Conservation (phyloP, 768 basidiomycete genomes). For the Calocera cornea region DNA sequence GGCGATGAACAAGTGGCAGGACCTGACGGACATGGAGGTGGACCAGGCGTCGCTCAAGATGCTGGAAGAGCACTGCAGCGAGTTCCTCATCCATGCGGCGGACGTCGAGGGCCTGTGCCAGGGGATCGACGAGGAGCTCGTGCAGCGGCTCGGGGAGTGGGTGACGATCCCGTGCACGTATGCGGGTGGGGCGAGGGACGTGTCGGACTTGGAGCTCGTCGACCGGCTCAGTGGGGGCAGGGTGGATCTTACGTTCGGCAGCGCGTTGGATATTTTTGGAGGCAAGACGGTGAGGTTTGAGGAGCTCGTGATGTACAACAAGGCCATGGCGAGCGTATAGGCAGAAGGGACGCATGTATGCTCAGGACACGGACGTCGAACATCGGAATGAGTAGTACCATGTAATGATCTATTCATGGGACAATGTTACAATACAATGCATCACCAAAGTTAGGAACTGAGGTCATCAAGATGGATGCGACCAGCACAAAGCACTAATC, state of each 20-base stretch:
- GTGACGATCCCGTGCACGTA: constrained; percentile 85
- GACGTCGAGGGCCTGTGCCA: constrained; percentile 96
- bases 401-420: not conserved
- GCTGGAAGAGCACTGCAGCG: constrained; percentile 35
- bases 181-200: constrained; percentile 90
- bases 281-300: constrained; percentile 31
- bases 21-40: constrained; percentile 87
- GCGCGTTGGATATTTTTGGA: constrained; percentile 36
- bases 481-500: not conserved
- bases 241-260: constrained; percentile 80
- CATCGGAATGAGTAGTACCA: not conserved
- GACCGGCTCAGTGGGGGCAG: constrained; percentile 64
- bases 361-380: no score
- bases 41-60: constrained; percentile 43
- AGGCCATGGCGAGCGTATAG: not conserved
- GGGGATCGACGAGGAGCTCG: constrained; percentile 86
- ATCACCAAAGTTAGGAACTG: not conserved
- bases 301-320: constrained; percentile 28
- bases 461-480: not conserved
- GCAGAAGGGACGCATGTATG: no score
- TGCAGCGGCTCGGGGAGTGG: constrained; percentile 81
- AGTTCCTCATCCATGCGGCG: constrained; percentile 93
- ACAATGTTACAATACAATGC: not conserved
- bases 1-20: constrained; percentile 99
- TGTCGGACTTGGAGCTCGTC: constrained; percentile 70